Percentiles rank a stretch among this genome's conserved stretches.
Conservation (phyloP, 2,329 filamentous ascomycete species). For the Sordariomycetes sp. region DNA sequence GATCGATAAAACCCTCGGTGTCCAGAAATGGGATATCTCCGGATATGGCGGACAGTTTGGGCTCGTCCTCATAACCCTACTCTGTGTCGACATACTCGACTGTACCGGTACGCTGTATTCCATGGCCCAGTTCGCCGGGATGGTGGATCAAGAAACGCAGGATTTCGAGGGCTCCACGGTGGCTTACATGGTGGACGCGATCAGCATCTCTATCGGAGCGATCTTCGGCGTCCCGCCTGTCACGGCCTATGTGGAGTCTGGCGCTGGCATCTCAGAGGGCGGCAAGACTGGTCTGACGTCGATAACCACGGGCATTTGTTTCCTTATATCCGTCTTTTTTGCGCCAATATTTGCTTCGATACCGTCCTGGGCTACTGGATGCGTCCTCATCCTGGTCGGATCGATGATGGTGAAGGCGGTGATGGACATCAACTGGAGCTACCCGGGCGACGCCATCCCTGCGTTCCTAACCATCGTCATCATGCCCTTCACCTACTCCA, state of each 20-base stretch:
- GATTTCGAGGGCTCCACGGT: conserved; percentile 80
- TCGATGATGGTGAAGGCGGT: conserved; percentile 74
- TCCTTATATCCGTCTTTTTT: conserved; percentile 63
- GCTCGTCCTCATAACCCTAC: conserved; percentile 67
- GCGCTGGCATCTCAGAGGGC: conserved; percentile 65
- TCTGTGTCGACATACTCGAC: conserved; percentile 73
- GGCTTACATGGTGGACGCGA: conserved; percentile 64
- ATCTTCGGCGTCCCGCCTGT: conserved; percentile 61
- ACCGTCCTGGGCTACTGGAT: conserved; percentile 72
- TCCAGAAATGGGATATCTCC: conserved; percentile 63
- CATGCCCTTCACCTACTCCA: conserved; percentile 87
- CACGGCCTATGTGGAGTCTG: conserved; percentile 66
- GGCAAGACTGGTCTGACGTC: conserved; percentile 64
- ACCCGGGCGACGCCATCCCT: conserved; percentile 73
- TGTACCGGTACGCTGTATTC: conserved; percentile 68
- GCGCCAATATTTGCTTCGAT: conserved; percentile 68
- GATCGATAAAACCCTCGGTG: conserved; percentile 57
- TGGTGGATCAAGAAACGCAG: conserved; percentile 53
- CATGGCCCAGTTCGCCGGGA: conserved; percentile 67
- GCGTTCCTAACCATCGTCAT: conserved; percentile 75
- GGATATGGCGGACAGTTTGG: conserved; percentile 66
- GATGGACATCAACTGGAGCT: conserved; percentile 83
- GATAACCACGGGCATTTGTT: conserved; percentile 58
- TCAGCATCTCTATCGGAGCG: conserved; percentile 60
- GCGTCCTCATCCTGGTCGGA: conserved; percentile 79